These are phyloP conservation scores for Penicillium cataractarum DNA, from an alignment of 495 filamentous ascomycete genomes.

Conservation along the genomic window DNA sequence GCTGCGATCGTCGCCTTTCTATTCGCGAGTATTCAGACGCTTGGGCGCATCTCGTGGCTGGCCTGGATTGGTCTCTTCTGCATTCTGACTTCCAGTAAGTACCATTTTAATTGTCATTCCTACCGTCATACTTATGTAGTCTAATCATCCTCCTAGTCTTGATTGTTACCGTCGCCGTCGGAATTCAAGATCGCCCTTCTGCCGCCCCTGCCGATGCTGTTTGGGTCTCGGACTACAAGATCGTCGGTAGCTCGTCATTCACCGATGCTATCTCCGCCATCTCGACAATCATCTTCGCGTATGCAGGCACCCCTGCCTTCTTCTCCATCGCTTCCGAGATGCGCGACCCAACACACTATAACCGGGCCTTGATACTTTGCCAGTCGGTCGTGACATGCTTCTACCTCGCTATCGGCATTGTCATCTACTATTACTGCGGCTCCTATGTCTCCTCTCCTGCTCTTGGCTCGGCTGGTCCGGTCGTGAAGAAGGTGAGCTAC, in stretches of 20 bases:
- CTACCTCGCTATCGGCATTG: constrained; percentile 65
- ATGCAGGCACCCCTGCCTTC: constrained; percentile 63
- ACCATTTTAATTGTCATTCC: constrained; percentile 26
- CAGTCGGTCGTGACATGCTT: constrained; percentile 56
- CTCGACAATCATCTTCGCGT: constrained; percentile 72
- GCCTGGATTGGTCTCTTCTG: constrained; percentile 43
- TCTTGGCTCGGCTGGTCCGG: constrained; percentile 62
- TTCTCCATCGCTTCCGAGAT: constrained; percentile 78
- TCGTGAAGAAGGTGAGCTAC: constrained; percentile 70
- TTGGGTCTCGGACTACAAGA: constrained; percentile 39
- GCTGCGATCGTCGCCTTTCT: constrained; percentile 37
- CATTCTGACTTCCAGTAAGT: constrained; percentile 43
- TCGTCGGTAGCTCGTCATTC: constrained; percentile 33
- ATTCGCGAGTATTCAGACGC: constrained; percentile 42
- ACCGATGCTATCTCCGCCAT: constrained; percentile 57
- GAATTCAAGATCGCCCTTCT: constrained; percentile 50
- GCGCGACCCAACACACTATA: constrained; percentile 64
- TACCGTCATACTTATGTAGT: constrained; percentile 16
- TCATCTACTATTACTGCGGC: constrained; percentile 74
- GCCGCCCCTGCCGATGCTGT: constrained; percentile 34
- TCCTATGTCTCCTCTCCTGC: constrained; percentile 68
- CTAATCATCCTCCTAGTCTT: constrained; percentile 54
- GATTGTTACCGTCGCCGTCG: constrained; percentile 70
- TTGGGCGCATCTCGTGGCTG: constrained; percentile 41
- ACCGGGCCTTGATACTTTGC: constrained; percentile 55